Conservation (phyloP, 2,329 filamentous ascomycete genomes). For the Bipolaris cookei region DNA sequence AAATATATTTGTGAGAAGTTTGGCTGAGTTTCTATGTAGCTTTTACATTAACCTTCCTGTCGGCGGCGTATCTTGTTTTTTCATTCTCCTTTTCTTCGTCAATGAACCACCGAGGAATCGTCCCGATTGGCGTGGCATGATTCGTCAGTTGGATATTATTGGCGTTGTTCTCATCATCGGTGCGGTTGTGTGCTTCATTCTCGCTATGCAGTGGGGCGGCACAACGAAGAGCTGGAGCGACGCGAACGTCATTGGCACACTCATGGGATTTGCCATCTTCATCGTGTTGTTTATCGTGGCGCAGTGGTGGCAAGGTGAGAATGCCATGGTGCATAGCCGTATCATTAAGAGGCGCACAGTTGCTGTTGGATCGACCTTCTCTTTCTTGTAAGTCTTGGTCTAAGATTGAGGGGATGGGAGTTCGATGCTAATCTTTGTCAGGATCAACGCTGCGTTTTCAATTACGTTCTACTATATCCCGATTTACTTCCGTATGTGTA, state of each 20-base stretch:
- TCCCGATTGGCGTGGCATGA: conserved; percentile 42
- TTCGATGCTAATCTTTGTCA: background rate
- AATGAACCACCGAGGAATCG: conserved; percentile 25
- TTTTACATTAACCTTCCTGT: conserved; percentile 55
- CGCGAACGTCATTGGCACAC: conserved; percentile 53
- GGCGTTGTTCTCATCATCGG: conserved; percentile 53
- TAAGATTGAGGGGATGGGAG: background rate
- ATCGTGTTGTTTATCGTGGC: conserved; percentile 42
- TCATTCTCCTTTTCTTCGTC: conserved; percentile 44
- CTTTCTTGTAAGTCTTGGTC: conserved; percentile 37
- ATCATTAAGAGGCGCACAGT: conserved; percentile 51
- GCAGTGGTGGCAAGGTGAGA: conserved; percentile 50
- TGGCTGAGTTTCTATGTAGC: background rate
- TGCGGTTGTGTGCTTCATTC: conserved; percentile 50
- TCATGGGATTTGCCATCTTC: conserved; percentile 54
- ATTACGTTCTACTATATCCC: conserved; percentile 55
- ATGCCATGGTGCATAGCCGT: conserved; percentile 50
- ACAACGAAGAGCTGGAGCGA: conserved; percentile 35
- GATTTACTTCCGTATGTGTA: conserved; percentile 57
- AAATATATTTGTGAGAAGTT: rapidly evolving
- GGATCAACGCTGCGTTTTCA: conserved; percentile 39
- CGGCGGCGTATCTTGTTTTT: conserved; percentile 47
- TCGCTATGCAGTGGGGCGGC: conserved; percentile 57
- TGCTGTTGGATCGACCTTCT: conserved; percentile 43
- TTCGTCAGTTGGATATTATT: conserved; percentile 54